These are phyloP conservation scores for Elaphomyces granulatus DNA, from an alignment of 495 filamentous ascomycete species.

Conservation along the genomic window DNA sequence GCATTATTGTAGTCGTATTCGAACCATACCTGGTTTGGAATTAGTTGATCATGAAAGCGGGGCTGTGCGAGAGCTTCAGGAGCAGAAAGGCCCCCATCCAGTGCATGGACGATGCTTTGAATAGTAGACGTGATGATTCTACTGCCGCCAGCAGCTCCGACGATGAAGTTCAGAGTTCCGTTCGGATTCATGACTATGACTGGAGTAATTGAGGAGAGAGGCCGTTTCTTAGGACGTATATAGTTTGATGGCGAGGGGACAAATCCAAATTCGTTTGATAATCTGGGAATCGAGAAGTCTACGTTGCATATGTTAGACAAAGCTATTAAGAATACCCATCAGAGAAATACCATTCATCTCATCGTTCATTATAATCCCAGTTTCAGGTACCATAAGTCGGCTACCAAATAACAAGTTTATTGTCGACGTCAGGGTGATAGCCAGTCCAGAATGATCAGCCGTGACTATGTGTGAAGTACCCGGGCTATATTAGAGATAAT, in stretches of 20 bases:
- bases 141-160: slow-evolving; percentile 74
- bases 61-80: slow-evolving; percentile 49
- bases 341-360: slow-evolving; percentile 65
- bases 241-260: slow-evolving; percentile 68
- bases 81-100: slow-evolving; percentile 48
- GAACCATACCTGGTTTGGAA: slow-evolving; percentile 52
- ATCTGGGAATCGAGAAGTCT: slow-evolving; percentile 64
- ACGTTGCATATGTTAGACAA: background rate
- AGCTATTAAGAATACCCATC: background rate
- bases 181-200: slow-evolving; percentile 58
- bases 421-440: slow-evolving; percentile 63
- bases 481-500: slow-evolving; percentile 28
- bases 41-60: slow-evolving; percentile 70
- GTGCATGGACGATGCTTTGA: slow-evolving; percentile 57
- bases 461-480: slow-evolving; percentile 67
- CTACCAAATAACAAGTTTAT: slow-evolving; percentile 78
- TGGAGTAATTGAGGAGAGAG: slow-evolving; percentile 65
- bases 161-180: slow-evolving; percentile 49
- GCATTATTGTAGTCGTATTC: slow-evolving; percentile 57
- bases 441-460: slow-evolving; percentile 51
- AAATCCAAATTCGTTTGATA: slow-evolving; percentile 68
- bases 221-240: slow-evolving; percentile 66
- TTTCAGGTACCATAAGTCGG: slow-evolving; percentile 63
- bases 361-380: slow-evolving; percentile 79
- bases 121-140: slow-evolving; percentile 76